Percentiles rank a stretch among this genome's conserved stretches.
These are phyloP conservation scores for Metrosideros polymorpha DNA, from an alignment of 441 rosid genomes.

Conservation along the genomic window DNA sequence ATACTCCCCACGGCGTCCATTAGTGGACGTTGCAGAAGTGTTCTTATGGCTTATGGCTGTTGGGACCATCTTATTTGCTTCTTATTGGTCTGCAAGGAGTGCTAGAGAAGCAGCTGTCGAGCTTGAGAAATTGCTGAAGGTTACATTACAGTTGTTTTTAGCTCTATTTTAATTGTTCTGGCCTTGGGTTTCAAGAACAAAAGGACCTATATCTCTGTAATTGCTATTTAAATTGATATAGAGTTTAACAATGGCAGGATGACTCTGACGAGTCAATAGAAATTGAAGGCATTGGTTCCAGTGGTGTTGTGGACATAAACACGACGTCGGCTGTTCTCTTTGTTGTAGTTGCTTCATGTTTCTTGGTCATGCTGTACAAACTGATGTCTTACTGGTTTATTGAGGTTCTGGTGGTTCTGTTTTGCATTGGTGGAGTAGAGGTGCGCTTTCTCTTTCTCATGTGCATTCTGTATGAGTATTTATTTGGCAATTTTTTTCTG, in stretches of 20 bases:
- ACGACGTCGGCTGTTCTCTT: constrained; percentile 43
- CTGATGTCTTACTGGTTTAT: constrained; percentile 60
- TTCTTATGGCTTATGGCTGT: constrained; percentile 71
- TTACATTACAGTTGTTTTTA: constrained; percentile 4
- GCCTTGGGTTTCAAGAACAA: neutral
- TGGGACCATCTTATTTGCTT: constrained; percentile 48
- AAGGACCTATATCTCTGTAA: neutral
- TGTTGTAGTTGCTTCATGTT: constrained; percentile 56
- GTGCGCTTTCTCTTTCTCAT: constrained; percentile 7
- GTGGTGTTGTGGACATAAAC: constrained; percentile 47
- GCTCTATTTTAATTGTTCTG: neutral
- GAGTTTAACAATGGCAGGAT: constrained; percentile 26
- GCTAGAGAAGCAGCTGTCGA: constrained; percentile 52
- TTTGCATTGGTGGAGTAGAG: constrained; percentile 67
- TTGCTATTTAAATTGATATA: neutral
- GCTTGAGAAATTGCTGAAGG: constrained; percentile 54
- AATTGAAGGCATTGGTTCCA: constrained; percentile 27
- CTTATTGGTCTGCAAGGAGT: constrained; percentile 63
- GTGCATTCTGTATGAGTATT: neutral
- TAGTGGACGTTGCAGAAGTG: constrained; percentile 60
- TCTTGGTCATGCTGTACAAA: constrained; percentile 64
- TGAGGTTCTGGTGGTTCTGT: constrained; percentile 56
- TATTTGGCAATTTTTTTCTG: neutral
- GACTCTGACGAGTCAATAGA: constrained; percentile 32
- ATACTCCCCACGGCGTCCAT: constrained; percentile 53